A percentile compares a stretch with the other conserved stretches of the same genome.
Evolutionary conservation across 2,329 filamentous ascomycete genomes (phyloP).

Genomic region (Meredithiella fracta): DNA sequence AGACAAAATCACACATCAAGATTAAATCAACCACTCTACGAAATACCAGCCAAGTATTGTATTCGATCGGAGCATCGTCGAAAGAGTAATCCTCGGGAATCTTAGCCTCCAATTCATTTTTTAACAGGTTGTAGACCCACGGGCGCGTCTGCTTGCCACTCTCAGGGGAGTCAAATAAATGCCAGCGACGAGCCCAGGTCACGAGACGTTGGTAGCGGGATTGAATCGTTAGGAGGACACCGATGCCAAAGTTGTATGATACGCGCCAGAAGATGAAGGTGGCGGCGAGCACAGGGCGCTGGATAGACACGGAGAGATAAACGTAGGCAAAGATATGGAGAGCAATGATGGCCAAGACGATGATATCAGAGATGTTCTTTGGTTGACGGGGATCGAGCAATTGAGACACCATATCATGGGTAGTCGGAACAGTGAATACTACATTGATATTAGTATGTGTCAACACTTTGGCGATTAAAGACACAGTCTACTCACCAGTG

Average conservation of each 20-base stretch:
- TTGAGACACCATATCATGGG: conserved; percentile 98
- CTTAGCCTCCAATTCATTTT: conserved; percentile 83
- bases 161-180: conserved; percentile 65
- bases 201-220: conserved; percentile 78
- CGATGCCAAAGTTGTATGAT: conserved; percentile 87
- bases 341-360: conserved; percentile 64
- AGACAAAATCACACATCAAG: conserved; percentile 96
- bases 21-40: conserved; percentile 90
- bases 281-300: conserved; percentile 61
- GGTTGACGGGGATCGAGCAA: conserved; percentile 85
- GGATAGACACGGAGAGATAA: conserved; percentile 49
- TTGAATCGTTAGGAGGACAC: conserved; percentile 72
- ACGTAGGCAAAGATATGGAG: conserved; percentile 60
- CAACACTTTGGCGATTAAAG: background rate
- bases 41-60: conserved; percentile 98
- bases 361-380: conserved; percentile 77
- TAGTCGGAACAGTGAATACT: conserved; percentile 94
- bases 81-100: conserved; percentile 89
- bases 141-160: conserved; percentile 72
- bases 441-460: conserved; percentile 14
- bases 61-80: conserved; percentile 84
- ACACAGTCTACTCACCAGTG: conserved; percentile 45
- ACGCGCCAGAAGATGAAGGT: conserved; percentile 86
- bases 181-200: conserved; percentile 70
- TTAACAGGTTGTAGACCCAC: conserved; percentile 66